Conservation (phyloP, 441 rosid genomes). For the Biscutella laevigata region DNA sequence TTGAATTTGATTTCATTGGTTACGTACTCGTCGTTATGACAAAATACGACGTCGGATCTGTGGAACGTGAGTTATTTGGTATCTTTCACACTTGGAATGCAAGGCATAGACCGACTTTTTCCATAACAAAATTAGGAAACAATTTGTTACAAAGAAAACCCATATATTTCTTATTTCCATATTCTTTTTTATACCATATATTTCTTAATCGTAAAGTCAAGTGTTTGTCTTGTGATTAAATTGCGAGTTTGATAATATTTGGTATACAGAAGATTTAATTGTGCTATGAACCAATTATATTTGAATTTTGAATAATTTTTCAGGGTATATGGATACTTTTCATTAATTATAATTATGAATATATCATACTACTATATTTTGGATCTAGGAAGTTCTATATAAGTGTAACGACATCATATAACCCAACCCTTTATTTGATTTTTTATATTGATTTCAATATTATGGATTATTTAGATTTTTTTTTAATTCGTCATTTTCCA, state of each 20-base stretch:
- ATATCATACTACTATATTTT: no score
- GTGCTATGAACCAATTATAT: neutral
- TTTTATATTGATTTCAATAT: neutral
- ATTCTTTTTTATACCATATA: no score
- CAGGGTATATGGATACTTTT: neutral
- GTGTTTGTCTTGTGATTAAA: no score
- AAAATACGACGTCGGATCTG: conserved; percentile 5
- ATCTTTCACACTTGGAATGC: conserved; percentile 11
- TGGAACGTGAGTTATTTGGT: neutral
- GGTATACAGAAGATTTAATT: neutral
- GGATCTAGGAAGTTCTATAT: neutral
- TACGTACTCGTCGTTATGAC: no score
- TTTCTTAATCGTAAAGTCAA: no score
- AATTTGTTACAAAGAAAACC: neutral
- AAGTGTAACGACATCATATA: neutral
- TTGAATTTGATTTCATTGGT: neutral
- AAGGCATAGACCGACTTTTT: neutral
- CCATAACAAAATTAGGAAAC: neutral
- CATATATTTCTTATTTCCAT: neutral
- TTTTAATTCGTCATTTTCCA: neutral
- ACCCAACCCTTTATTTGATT: neutral
- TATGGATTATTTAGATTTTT: neutral
- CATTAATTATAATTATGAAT: no score
- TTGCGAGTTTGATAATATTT: no score
- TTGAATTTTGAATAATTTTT: neutral